Conservation (phyloP, 2,329 filamentous ascomycete species). For the Pseudogymnoascus sp. region DNA sequence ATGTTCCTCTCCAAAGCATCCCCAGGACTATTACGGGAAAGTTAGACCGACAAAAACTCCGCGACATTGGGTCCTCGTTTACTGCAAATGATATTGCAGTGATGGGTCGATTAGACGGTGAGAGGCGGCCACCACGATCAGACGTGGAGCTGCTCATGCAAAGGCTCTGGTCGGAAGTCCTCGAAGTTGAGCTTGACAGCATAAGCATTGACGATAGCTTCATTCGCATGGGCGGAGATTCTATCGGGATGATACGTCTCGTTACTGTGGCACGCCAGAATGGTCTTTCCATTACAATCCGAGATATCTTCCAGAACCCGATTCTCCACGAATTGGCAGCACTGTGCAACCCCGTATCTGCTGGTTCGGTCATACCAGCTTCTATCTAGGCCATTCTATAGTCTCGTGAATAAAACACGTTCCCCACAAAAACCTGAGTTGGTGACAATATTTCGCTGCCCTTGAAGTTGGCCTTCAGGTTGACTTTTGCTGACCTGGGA, state of each 20-base stretch:
- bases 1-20: slow-evolving; percentile 24
- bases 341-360: background rate
- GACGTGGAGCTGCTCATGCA: slow-evolving; percentile 20
- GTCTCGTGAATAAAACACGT: too few species aligned
- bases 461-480: too few species aligned
- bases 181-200: slow-evolving; percentile 30
- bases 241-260: slow-evolving; percentile 37
- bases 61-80: background rate
- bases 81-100: background rate
- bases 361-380: background rate
- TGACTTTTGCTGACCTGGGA: too few species aligned
- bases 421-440: too few species aligned
- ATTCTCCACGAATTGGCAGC: slow-evolving; percentile 7
- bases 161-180: slow-evolving; percentile 35
- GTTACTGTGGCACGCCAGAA: slow-evolving; percentile 26
- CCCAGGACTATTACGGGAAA: slow-evolving; percentile 28
- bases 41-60: slow-evolving; percentile 27
- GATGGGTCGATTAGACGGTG: background rate
- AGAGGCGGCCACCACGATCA: background rate
- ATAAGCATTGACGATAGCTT: slow-evolving; percentile 30
- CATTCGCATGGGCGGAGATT: slow-evolving; percentile 37
- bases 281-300: slow-evolving; percentile 14
- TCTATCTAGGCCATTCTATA: too few species aligned
- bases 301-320: slow-evolving; percentile 14
- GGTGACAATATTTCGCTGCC: too few species aligned